Evolutionary conservation across 1,284 basidiomycete species (phyloP).

Genomic region (Cryptococcus sp.): DNA sequence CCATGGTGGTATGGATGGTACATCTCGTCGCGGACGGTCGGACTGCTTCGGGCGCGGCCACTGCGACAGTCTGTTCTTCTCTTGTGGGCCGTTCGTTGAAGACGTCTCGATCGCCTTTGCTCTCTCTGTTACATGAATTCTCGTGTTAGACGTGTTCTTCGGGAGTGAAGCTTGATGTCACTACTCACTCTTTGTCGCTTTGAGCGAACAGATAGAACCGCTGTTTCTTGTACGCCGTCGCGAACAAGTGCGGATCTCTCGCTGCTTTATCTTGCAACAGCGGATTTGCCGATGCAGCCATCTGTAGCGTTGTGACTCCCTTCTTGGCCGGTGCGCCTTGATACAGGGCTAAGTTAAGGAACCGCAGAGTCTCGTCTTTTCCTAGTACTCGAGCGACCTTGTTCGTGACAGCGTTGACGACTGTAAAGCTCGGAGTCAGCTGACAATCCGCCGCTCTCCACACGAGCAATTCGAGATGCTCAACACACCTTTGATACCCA

Average conservation of each 20-base stretch:
- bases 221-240: conserved; percentile 87
- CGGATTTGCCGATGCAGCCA: conserved; percentile 94
- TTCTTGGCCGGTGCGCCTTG: conserved; percentile 92
- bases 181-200: conserved; percentile 79
- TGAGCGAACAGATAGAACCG: conserved; percentile 98
- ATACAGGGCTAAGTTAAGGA: conserved; percentile 84
- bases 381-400: conserved; percentile 86
- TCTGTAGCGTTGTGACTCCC: conserved; percentile 78
- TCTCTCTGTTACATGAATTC: conserved; percentile 62
- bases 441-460: no score
- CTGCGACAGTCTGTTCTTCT: conserved; percentile 90
- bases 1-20: conserved; percentile 91
- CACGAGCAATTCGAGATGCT: not conserved
- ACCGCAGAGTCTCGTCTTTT: conserved; percentile 91
- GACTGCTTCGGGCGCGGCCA: conserved; percentile 62
- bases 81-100: conserved; percentile 98
- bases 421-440: conserved; percentile 54
- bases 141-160: not conserved
- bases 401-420: conserved; percentile 92
- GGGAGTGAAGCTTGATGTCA: not conserved
- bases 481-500: conserved; percentile 87
- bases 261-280: conserved; percentile 78
- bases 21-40: conserved; percentile 65
- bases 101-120: conserved; percentile 88
- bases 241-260: conserved; percentile 89